These are phyloP conservation scores for Apiospora saccharicola DNA, from an alignment of 2,329 filamentous ascomycete species.

Conservation along the genomic window DNA sequence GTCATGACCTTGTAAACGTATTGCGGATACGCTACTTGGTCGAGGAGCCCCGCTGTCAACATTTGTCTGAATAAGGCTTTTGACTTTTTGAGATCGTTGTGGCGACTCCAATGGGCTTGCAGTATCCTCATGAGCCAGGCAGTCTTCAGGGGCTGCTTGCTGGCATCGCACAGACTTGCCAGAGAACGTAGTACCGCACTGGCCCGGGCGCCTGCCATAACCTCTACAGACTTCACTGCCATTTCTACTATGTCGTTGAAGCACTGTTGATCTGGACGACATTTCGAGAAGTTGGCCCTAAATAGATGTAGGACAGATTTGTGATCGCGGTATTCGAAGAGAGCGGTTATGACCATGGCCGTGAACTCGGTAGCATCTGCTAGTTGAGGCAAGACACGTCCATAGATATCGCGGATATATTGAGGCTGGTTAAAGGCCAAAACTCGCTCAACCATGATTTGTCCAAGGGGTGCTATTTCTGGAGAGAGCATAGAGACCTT, in stretches of 20 bases:
- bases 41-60: slow-evolving; percentile 35
- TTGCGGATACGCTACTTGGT: slow-evolving; percentile 37
- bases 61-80: slow-evolving; percentile 40
- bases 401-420: slow-evolving; percentile 41
- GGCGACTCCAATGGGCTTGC: slow-evolving; percentile 44
- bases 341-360: slow-evolving; percentile 42
- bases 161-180: slow-evolving; percentile 34
- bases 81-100: slow-evolving; percentile 37
- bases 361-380: slow-evolving; percentile 37
- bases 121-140: slow-evolving; percentile 48
- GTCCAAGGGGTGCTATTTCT: slow-evolving; percentile 36
- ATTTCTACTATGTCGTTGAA: slow-evolving; percentile 40
- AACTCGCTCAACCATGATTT: slow-evolving; percentile 39
- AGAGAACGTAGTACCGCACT: slow-evolving; percentile 42
- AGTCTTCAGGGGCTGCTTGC: slow-evolving; percentile 36
- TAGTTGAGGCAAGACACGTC: slow-evolving; percentile 39
- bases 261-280: slow-evolving; percentile 29
- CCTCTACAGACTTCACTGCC: slow-evolving; percentile 44
- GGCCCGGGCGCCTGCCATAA: slow-evolving; percentile 38
- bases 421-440: slow-evolving; percentile 35
- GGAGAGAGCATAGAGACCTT: slow-evolving; percentile 27
- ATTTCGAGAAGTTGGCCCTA: slow-evolving; percentile 41
- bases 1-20: slow-evolving; percentile 49
- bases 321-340: slow-evolving; percentile 41
- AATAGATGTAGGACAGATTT: slow-evolving; percentile 45